Evolutionary conservation across 345 rosid genomes (phyloP).

Genomic region (Turritis glabra): DNA sequence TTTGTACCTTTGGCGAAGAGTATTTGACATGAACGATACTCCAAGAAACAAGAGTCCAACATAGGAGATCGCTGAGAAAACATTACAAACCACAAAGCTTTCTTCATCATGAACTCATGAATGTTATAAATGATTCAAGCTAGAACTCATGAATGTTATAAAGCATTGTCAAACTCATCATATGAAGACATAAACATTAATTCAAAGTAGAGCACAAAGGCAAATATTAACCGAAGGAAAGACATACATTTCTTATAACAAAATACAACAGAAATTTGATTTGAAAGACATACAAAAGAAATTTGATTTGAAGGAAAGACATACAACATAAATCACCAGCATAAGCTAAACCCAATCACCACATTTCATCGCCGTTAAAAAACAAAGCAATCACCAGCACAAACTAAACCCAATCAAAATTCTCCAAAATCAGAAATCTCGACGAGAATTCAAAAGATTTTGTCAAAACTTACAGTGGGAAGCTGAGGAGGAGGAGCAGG

Average conservation of each 20-base stretch:
- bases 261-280: too few species aligned
- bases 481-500: slow-evolving; percentile 95
- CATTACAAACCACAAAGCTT: slow-evolving; percentile 47
- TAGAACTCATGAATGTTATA: too few species aligned
- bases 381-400: neutral
- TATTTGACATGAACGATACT: slow-evolving; percentile 76
- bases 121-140: slow-evolving; percentile 5
- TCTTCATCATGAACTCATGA: neutral
- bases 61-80: slow-evolving; percentile 68
- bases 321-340: too few species aligned
- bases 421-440: neutral
- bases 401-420: slow-evolving; percentile 1
- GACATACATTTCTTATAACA: too few species aligned
- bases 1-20: slow-evolving; percentile 63
- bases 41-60: slow-evolving; percentile 80
- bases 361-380: slow-evolving; percentile 1
- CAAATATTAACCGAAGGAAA: too few species aligned
- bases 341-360: too few species aligned
- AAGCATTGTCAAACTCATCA: too few species aligned
- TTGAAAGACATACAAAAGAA: too few species aligned
- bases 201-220: too few species aligned
- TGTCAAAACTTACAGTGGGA: slow-evolving; percentile 57
- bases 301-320: too few species aligned
- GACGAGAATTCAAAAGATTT: neutral
- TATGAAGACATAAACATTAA: too few species aligned